phyloP scores from a whole-genome alignment of 192 early-diverging fungal species.

The Coemansia sp. region DNA sequence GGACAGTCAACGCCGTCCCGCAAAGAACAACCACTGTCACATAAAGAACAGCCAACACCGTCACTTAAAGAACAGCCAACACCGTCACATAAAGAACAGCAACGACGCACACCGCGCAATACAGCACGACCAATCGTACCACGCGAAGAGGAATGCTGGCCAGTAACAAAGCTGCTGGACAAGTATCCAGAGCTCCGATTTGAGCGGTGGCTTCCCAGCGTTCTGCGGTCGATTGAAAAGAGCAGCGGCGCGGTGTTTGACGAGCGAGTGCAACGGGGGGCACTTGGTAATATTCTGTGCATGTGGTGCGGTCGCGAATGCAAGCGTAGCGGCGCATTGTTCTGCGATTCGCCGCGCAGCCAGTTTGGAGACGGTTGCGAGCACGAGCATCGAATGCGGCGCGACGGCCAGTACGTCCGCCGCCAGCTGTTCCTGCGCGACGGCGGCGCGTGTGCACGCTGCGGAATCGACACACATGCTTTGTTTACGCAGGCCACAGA shows the following conservation, averaged over 20 bases:
- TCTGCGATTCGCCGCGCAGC: conserved; percentile 14
- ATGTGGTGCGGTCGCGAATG: conserved; percentile 47
- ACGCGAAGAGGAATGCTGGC: conserved; percentile 37
- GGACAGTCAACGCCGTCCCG: not conserved
- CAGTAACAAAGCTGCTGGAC: conserved; percentile 32
- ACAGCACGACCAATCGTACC: conserved; percentile 33
- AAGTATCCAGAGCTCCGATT: conserved; percentile 43
- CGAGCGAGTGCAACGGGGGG: conserved; percentile 40
- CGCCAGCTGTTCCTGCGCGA: conserved; percentile 45
- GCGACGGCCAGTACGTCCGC: conserved; percentile 45
- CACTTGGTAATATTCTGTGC: conserved; percentile 29
- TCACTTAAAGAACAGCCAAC: not conserved
- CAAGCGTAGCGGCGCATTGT: conserved; percentile 8
- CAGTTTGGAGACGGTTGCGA: conserved; percentile 43
- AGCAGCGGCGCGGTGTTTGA: conserved; percentile 20
- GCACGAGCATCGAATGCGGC: conserved; percentile 49
- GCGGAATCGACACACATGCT: conserved; percentile 34
- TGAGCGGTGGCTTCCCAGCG: conserved; percentile 42
- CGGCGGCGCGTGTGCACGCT: conserved; percentile 39
- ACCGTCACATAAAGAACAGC: not conserved
- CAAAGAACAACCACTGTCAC: not conserved
- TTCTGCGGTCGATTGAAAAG: conserved; percentile 19
- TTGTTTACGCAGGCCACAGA: conserved; percentile 20
- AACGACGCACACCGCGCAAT: conserved; percentile 12
- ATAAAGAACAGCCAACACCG: not conserved